Base-by-base conservation (phyloP, 495 filamentous ascomycete species). In the Xylaria telfairii region DNA sequence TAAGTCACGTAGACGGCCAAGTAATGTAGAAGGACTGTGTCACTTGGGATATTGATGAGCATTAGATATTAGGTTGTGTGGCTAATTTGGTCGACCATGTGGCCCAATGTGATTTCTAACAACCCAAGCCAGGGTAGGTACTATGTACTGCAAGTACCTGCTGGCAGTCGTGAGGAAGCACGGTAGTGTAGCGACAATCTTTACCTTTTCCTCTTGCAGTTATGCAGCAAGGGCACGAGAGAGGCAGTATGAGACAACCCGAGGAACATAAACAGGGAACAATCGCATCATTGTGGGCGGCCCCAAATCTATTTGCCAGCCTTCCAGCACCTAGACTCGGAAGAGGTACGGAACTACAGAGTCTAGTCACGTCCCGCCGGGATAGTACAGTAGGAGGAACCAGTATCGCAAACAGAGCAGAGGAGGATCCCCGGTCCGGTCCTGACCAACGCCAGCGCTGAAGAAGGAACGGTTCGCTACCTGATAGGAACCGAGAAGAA, bases 131-230 rank as follows among this genome's bases (percentile, higher is more conserved):
- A 77, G 76, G 76, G 76, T 71, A 78, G n/a, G 61, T 59, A 70
- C 67, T 63, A 21, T 69, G 67, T 70, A 70, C 68, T 56, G 49
- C 68, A 65, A 65, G 68, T 64, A 65, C 60, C 56, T 57, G 47
- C 65, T 30, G 51, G 28, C 13, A 70, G 30, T 74, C 65, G 71
- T 74, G 73, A 70, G 67, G 70, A 75, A 69, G 68, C 70, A 75
- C 72, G 71, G 77, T 77, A 71, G 76, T 78, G 75, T 77, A 79
- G 75, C 77, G 77, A 75, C 74, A 78, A 76, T 79, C 75, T 78
- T 79, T 77, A 47, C 77, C 75, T 68, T 76, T 76, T 74, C 70
- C 74, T 78, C 73, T 70, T 69, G 70, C 70, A 75, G 71, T 67
- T 75, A 77, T 79, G 77, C 75, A 79, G 75, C 70, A 77, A 75